Evolutionary conservation across 2,329 filamentous ascomycete genomes (phyloP), one percentile per base, ranked within the genome.

Genomic region (Phialocephala subalpina): DNA sequence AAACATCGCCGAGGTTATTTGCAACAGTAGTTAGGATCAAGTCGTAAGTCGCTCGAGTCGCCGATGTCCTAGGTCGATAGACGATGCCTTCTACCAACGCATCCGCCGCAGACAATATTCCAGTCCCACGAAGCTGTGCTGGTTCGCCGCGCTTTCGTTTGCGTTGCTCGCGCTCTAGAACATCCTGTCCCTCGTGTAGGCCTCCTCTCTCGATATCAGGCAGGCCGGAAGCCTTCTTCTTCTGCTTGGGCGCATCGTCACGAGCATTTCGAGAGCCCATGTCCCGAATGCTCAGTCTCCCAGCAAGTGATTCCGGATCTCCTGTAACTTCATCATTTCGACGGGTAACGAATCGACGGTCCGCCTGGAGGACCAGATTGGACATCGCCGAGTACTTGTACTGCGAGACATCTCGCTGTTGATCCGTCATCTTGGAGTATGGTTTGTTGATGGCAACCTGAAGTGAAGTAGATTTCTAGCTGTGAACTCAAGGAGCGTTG

Each of bases 361-460:
- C 96, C 83, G 94, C 94, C 92, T 99, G 96, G 88, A 99, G 93
- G 78, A 99, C 96, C 93, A 99, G 91, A 89, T 99, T 99, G 83
- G 96, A 99, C 96, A 99, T 98, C 80, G 93, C 94, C 89, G 94
- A 94, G 88, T 97, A 97, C 82, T 97, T 97, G 87, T 97, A 97
- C 82, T 97, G 94, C 81, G 93, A 94, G 76, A 97, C 92, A 91
- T 96, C 89, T 81, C 87, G 88, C 77, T 90, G 84, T 80, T 88
- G 85, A 79, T 90, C 92, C 80, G 91, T 86, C 92, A 95, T 94
- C 62, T 70, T 78, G 71, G 71, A 60, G 64, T 55, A 45, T 68
- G 53, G 65, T 67, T 20, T 60, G 60, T 6, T 16, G 45, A 61
- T 57, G 66, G 65, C 63, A 65, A 27, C 29, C 38, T 63, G 33